A percentile compares a stretch with the other conserved stretches of the same genome.
Conservation (phyloP, 225 moss, liverwort and hornwort genomes). For the Polytrichum commune region DNA sequence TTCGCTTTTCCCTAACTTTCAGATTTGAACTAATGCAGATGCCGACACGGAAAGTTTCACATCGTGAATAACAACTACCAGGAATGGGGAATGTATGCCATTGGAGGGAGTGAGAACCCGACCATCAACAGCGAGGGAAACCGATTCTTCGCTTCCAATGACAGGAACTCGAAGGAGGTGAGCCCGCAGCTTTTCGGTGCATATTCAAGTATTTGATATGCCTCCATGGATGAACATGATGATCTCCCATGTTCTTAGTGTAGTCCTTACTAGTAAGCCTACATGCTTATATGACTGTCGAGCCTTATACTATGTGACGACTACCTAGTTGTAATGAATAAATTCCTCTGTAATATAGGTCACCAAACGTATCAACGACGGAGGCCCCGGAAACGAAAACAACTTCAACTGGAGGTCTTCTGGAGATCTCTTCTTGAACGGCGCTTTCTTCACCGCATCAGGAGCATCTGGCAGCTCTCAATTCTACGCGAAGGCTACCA, state of each 20-base stretch:
- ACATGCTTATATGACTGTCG: too few relatives aligned
- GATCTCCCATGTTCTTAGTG: not conserved
- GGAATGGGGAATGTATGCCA: constrained; percentile 77
- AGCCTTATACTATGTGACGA: too few relatives aligned
- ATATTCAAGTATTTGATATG: not conserved
- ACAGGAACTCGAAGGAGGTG: constrained; percentile 40
- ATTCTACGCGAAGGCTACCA: constrained; percentile 62
- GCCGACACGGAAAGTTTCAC: constrained; percentile 75
- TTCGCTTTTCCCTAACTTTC: not conserved
- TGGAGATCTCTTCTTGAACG: constrained; percentile 66
- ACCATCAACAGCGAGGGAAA: constrained; percentile 76
- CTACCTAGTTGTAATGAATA: too few relatives aligned
- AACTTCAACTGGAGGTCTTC: constrained; percentile 71
- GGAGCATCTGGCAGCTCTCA: constrained; percentile 44
- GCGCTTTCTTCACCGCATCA: constrained; percentile 66
- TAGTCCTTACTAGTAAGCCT: too few relatives aligned
- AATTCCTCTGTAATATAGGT: constrained; percentile 28
- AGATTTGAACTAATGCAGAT: constrained; percentile 30
- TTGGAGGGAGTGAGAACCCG: constrained; percentile 81
- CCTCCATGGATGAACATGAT: not conserved
- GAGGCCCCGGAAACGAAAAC: constrained; percentile 31
- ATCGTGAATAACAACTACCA: constrained; percentile 79
- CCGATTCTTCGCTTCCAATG: constrained; percentile 48
- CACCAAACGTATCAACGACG: constrained; percentile 53
- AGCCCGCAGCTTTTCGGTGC: not conserved